Base-by-base conservation (phyloP, 805 yeast genomes). In the Hanseniaspora osmophila region DNA sequence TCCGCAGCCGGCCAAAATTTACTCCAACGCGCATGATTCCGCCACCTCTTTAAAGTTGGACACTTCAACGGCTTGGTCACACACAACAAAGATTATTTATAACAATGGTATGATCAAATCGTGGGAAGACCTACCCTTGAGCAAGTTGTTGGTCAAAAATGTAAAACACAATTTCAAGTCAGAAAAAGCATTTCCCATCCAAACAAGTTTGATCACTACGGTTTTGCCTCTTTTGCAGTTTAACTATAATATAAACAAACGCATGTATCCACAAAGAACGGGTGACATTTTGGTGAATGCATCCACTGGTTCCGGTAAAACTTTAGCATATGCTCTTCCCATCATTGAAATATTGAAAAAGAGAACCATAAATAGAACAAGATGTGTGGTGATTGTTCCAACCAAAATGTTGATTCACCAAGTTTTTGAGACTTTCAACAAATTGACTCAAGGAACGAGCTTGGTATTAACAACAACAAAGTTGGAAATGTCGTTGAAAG, bases 281-380 rank as follows among this genome's bases (percentile, higher is more conserved):
- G 90, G 90, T 19, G 95, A 92, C 62, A 61, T 87, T 16, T 66
- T 90, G 40, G 95, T 90, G 6, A 88, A 90, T 62, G 95, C 98
- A 1, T 76, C 94, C 10, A 90, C 98, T 0, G 98, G 98, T 39
- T 83, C 95, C 0, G 98, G 98, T 55, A 90, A 90, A 59, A 90
- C 98, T 0, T 66, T 92, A 45, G 94, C 96, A 2, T 90, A 90
- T 56, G 70, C 78, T 43, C 70, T 90, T 2, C 97, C 98, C 1
- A 72, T 92, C 7, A 69, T 92, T 2, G 87, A 88, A 49, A 65
- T 77, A 2, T 66, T 90, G 44, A 64, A 69, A 13, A 61, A 64
- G 9, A 71, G 95, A 47, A 66, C 73, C 1, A 86, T 86, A 2
- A 88, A 94, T 1, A 67, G 77, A 44, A 61, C 84, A 3, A 65